Conservation (phyloP, 495 filamentous ascomycete species). For the Cryomyces antarcticus region DNA sequence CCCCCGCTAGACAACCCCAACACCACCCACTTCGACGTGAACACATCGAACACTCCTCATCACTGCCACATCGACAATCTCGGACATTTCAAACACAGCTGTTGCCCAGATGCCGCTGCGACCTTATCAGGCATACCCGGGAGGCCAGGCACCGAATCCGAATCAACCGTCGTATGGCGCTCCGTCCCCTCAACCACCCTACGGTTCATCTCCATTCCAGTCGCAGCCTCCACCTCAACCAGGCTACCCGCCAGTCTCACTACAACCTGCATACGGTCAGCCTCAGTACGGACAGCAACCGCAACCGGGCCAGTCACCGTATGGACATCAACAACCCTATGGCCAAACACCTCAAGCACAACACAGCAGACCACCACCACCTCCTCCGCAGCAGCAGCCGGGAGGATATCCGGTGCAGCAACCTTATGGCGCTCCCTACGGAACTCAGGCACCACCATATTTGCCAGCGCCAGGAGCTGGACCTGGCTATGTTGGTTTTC, state of each 20-base stretch:
- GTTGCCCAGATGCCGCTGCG: conserved; percentile 4
- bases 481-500: conserved; percentile 12
- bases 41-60: neutral
- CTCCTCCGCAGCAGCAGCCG: conserved; percentile 1
- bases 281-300: conserved; percentile 7
- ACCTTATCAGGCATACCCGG: conserved; percentile 3
- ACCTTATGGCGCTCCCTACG: neutral
- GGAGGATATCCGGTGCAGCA: conserved; percentile 1
- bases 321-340: neutral
- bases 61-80: neutral
- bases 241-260: neutral
- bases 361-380: conserved; percentile 1
- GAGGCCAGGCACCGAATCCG: conserved; percentile 1
- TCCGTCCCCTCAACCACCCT: conserved; percentile 3
- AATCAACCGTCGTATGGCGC: conserved; percentile 1
- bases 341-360: neutral
- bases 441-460: neutral
- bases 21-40: neutral
- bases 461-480: conserved; percentile 2
- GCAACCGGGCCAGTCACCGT: neutral
- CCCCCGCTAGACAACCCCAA: neutral
- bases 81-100: conserved; percentile 1
- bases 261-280: conserved; percentile 3
- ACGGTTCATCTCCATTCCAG: conserved; percentile 1
- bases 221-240: conserved; percentile 1